Percentiles rank a stretch among this genome's conserved stretches.
These are phyloP conservation scores for Cercospora janseana DNA, from an alignment of 2,329 filamentous ascomycete species.

Conservation along the genomic window DNA sequence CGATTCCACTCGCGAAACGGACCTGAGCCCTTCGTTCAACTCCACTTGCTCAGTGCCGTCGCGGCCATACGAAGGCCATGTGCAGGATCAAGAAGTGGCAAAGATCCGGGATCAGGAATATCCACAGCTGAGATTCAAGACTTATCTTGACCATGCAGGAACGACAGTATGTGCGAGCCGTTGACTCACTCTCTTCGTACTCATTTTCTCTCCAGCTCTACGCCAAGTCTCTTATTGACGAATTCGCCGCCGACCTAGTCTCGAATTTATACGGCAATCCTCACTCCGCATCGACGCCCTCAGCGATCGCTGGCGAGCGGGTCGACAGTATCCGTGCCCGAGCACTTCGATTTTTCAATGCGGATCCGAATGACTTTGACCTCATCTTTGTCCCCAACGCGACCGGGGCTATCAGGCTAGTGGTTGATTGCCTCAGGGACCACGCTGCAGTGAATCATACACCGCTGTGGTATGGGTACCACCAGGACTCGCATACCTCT, in stretches of 20 bases:
- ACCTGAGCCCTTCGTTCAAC: slow-evolving; percentile 38
- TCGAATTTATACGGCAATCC: slow-evolving; percentile 65
- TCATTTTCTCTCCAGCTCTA: slow-evolving; percentile 46
- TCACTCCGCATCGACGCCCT: slow-evolving; percentile 62
- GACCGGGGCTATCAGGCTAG: slow-evolving; percentile 61
- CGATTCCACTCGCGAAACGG: slow-evolving; percentile 35
- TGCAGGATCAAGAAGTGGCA: slow-evolving; percentile 40
- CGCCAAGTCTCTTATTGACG: slow-evolving; percentile 56
- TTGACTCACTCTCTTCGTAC: neutral
- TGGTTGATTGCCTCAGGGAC: slow-evolving; percentile 58
- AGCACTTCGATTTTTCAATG: slow-evolving; percentile 58
- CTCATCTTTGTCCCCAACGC: slow-evolving; percentile 63
- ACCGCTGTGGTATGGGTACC: slow-evolving; percentile 59
- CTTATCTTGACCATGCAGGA: slow-evolving; percentile 41
- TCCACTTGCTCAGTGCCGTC: slow-evolving; percentile 38
- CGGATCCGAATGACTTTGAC: slow-evolving; percentile 59
- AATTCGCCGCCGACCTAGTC: slow-evolving; percentile 56
- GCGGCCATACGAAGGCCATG: slow-evolving; percentile 33
- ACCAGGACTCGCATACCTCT: slow-evolving; percentile 62
- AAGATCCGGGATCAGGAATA: slow-evolving; percentile 43
- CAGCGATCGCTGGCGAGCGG: slow-evolving; percentile 56
- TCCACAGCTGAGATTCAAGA: slow-evolving; percentile 48
- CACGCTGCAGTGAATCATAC: slow-evolving; percentile 49
- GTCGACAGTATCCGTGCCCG: slow-evolving; percentile 57
- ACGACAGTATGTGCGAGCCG: slow-evolving; percentile 38